Percentiles rank a stretch among this genome's conserved stretches.
These are phyloP conservation scores for Penicillium sp. DNA, from an alignment of 2,329 filamentous ascomycete species.

Conservation along the genomic window DNA sequence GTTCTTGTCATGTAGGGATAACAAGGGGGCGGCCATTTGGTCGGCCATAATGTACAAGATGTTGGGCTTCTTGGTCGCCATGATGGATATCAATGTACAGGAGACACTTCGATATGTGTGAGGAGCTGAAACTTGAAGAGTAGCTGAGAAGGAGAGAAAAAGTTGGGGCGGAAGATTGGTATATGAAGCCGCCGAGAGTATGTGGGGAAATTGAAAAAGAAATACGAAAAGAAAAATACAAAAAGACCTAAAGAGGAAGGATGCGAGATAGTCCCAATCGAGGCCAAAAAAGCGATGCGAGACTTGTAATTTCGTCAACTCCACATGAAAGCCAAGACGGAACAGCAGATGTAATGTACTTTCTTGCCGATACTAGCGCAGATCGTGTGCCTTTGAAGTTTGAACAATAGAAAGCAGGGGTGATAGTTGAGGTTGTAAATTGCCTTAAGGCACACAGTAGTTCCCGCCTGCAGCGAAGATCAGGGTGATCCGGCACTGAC, in stretches of 20 bases:
- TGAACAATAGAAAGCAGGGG: too few relatives aligned
- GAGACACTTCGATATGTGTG: background rate
- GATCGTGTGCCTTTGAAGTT: too few relatives aligned
- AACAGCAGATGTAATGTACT: conserved; percentile 1
- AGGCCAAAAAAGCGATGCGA: conserved; percentile 5
- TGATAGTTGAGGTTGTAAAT: background rate
- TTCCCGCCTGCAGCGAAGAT: conserved; percentile 24
- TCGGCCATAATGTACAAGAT: conserved; percentile 96
- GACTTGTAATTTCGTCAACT: conserved; percentile 2
- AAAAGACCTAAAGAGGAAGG: conserved; percentile 5
- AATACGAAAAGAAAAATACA: conserved; percentile 1
- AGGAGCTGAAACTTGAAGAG: conserved; percentile 3
- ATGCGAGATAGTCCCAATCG: conserved; percentile 2
- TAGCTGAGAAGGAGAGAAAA: conserved; percentile 5
- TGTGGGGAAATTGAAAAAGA: conserved; percentile 15
- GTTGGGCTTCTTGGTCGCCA: conserved; percentile 59
- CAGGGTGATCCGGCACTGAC: conserved; percentile 23
- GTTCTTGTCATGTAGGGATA: conserved; percentile 85
- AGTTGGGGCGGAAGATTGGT: conserved; percentile 13
- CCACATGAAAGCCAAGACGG: conserved; percentile 3
- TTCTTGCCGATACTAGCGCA: background rate
- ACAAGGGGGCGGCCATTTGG: conserved; percentile 82
- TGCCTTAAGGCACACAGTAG: conserved; percentile 9
- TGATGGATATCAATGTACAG: conserved; percentile 18
- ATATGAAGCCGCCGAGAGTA: conserved; percentile 15